A percentile compares a stretch with the other conserved stretches of the same genome.
These are phyloP conservation scores for Houttuynia cordata DNA, from an alignment of 164 flowering plant genomes.

Conservation along the genomic window DNA sequence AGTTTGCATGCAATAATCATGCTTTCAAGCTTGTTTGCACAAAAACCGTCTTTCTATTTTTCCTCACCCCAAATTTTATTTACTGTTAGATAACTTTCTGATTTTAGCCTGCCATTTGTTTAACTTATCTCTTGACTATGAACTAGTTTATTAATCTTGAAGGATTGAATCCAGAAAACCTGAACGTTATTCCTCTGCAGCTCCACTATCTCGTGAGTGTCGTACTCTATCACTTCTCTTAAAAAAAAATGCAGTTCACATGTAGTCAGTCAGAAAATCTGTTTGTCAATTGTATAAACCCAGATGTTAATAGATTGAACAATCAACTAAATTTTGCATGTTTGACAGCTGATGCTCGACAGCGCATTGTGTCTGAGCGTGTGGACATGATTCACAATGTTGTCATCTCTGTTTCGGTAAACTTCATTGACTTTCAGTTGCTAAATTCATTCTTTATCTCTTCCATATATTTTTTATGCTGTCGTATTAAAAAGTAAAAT, in stretches of 20 bases:
- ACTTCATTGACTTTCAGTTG: neutral
- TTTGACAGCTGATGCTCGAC: constrained; percentile 82
- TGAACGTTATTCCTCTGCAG: constrained; percentile 98
- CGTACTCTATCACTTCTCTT: neutral
- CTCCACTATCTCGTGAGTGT: constrained; percentile 76
- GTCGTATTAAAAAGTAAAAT: neutral
- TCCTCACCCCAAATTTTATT: neutral
- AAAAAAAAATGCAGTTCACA: too few species aligned
- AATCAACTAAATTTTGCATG: neutral
- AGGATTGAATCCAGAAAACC: constrained; percentile 99
- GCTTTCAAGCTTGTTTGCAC: neutral
- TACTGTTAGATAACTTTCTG: too few species aligned
- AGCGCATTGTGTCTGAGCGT: constrained; percentile 95
- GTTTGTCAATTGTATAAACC: neutral
- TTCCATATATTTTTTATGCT: constrained; percentile 5
- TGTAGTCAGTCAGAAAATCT: too few species aligned
- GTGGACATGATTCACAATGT: constrained; percentile 84
- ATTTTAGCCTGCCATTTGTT: neutral
- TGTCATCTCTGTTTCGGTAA: constrained; percentile 85
- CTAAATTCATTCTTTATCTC: neutral
- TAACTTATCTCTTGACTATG: neutral
- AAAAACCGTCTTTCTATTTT: neutral
- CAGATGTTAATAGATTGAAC: neutral
- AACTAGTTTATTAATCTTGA: constrained; percentile 16
- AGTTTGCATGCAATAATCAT: too few species aligned